Evolutionary conservation across 1,284 basidiomycete genomes (phyloP).

Genomic region (Ceratobasidium theobromae): DNA sequence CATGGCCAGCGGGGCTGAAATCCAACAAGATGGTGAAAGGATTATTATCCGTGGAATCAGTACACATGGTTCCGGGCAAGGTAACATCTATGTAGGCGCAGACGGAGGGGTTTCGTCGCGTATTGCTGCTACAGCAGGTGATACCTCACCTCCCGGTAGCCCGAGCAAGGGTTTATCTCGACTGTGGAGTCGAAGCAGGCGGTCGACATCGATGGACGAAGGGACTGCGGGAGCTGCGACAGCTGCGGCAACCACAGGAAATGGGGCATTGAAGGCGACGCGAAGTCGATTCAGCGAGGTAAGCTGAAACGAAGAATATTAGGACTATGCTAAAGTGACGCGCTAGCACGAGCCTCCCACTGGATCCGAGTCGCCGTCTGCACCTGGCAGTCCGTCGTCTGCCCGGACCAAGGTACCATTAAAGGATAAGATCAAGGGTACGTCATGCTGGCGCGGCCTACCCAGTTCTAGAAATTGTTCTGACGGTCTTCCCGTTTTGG

Average conservation of each 20-base stretch:
- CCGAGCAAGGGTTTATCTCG: conserved; percentile 1
- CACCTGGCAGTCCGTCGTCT: conserved; percentile 8
- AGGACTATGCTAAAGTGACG: too few species aligned
- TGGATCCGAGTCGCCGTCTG: not conserved
- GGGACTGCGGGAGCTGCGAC: not conserved
- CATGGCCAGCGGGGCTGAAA: too few species aligned
- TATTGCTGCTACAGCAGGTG: not conserved
- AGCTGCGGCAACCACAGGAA: too few species aligned
- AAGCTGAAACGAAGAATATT: not conserved
- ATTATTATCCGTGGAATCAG: conserved; percentile 5
- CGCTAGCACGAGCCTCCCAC: not conserved
- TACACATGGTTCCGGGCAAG: conserved; percentile 1
- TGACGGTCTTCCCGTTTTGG: too few species aligned
- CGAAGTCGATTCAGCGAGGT: conserved; percentile 25
- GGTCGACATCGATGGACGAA: conserved; percentile 13
- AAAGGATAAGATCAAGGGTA: conserved; percentile 28
- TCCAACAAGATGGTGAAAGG: not conserved
- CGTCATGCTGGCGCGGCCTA: not conserved
- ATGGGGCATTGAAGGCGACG: too few species aligned
- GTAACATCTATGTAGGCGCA: not conserved
- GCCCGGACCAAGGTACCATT: conserved; percentile 14
- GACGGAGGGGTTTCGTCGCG: not conserved
- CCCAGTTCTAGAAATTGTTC: not conserved
- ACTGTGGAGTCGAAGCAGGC: conserved; percentile 15
- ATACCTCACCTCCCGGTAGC: not conserved